Evolutionary conservation across 2,329 filamentous ascomycete species (phyloP), one percentile per base, ranked within the genome.

Genomic region (Fusarium mundagurra): DNA sequence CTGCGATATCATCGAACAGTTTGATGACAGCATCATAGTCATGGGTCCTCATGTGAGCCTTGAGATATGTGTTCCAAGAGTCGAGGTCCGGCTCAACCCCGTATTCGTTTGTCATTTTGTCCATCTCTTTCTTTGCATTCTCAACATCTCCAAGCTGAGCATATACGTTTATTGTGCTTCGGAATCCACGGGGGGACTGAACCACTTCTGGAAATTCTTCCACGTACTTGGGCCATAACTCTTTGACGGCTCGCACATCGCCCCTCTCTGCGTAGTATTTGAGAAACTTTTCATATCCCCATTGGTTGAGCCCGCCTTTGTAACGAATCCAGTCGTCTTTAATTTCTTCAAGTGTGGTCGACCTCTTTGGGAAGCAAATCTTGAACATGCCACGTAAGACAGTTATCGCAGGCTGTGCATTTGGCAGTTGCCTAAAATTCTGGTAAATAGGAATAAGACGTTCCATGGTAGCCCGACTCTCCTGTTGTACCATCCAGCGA

Each of bases 31-130:
- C 89, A n/a, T 90, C 85, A 48, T 93, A 88, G 78, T 96, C 90
- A 54, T 90, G 87, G 2, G 88, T 88, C 74, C 90, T 90, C 24
- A 88, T 87, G 81, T 95, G 89, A 6, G 92, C 92, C 77, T 92
- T 90, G 51, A 98, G 85, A 34, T 98, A 82, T 29, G 92, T 91
- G 78, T 97, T 97, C 92, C 93, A 97, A 71, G 88, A 90, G 41
- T 86, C 80, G 3, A 87, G 81, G 72, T 90, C 89, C 12, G 92
- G 92, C 47, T 84, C 74, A 22, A 92, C 76, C 2, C 84, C 82
- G 76, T 91, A 92, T 57, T 89, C 85, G 12, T 83, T 76, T 31
- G 80, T 79, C 64, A 96, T 89, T n/a, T 87, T 85, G 53, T 89
- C 79, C 69, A 98, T 92, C 41, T 92, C 88, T 27, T 84, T 81